Percentiles rank a stretch among this genome's conserved stretches.
Evolutionary conservation across 345 rosid species (phyloP).

Genomic region (Aethionema arabicum): DNA sequence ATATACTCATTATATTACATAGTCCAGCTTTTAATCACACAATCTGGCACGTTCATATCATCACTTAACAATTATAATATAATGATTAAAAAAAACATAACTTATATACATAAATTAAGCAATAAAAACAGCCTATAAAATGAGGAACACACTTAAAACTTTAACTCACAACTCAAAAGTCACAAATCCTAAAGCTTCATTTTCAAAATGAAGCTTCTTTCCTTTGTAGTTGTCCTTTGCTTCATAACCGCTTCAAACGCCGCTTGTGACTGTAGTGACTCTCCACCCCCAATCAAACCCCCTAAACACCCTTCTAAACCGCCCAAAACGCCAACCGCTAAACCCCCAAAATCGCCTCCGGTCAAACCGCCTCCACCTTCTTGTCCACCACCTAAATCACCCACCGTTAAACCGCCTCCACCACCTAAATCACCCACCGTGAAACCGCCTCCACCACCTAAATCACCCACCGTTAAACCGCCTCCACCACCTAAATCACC

Average conservation of each 20-base stretch:
- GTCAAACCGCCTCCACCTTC: conserved; percentile 38
- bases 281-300: conserved; percentile 41
- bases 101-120: not conserved
- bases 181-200: conserved; percentile 16
- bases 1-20: not conserved
- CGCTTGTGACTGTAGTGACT: conserved; percentile 37
- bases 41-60: conserved; percentile 32
- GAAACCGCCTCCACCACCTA: conserved; percentile 32
- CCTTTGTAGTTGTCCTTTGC: conserved; percentile 25
- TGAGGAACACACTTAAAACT: conserved; percentile 13
- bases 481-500: conserved; percentile 41
- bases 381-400: conserved; percentile 22
- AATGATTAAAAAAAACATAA: not conserved
- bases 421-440: conserved; percentile 12
- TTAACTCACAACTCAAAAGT: conserved; percentile 13
- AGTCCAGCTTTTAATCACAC: conserved; percentile 22
- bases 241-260: conserved; percentile 24
- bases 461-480: conserved; percentile 22
- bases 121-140: conserved; percentile 25
- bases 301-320: conserved; percentile 45
- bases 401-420: conserved; percentile 28
- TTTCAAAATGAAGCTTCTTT: conserved; percentile 30
- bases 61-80: conserved; percentile 25
- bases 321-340: conserved; percentile 41
- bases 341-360: conserved; percentile 39